Evolutionary conservation across 345 rosid species (phyloP).

Genomic region (Citrus reticulata): DNA sequence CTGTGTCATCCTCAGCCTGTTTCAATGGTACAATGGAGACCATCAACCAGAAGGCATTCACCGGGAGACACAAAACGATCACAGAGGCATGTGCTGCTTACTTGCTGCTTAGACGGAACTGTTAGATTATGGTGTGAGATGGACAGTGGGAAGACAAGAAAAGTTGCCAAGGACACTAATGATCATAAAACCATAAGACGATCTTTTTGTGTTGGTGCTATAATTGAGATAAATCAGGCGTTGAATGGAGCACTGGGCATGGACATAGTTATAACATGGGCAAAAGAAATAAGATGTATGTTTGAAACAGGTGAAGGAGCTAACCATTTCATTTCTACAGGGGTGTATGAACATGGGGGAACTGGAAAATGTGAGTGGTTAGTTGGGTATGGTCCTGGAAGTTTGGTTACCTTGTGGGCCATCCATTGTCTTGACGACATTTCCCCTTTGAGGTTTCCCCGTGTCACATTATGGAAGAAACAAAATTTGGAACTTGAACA

Average conservation of each 20-base stretch:
- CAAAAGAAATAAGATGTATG: conserved; percentile 49
- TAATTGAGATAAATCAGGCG: conserved; percentile 66
- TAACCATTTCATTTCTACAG: conserved; percentile 31
- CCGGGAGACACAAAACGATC: conserved; percentile 27
- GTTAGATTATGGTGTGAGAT: conserved; percentile 84
- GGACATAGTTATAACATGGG: conserved; percentile 64
- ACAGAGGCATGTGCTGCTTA: conserved; percentile 55
- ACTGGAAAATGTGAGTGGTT: conserved; percentile 80
- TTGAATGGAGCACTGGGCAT: conserved; percentile 53
- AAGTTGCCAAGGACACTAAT: conserved; percentile 40
- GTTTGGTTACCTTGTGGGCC: conserved; percentile 67
- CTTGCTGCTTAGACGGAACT: conserved; percentile 88
- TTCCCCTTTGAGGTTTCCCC: conserved; percentile 76
- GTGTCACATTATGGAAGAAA: conserved; percentile 60
- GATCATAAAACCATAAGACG: conserved; percentile 31
- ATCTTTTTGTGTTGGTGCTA: conserved; percentile 65
- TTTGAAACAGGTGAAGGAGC: conserved; percentile 41
- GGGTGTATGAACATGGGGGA: conserved; percentile 33
- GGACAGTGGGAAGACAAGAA: conserved; percentile 57
- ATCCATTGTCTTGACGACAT: conserved; percentile 84
- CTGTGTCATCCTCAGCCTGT: conserved; percentile 73
- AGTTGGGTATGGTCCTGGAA: conserved; percentile 80
- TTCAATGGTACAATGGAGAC: conserved; percentile 84
- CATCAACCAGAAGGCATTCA: conserved; percentile 38
- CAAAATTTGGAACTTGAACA: conserved; percentile 30